phyloP scores from a whole-genome alignment of 2,329 filamentous ascomycete genomes.

The Hypoxylon sp. region DNA sequence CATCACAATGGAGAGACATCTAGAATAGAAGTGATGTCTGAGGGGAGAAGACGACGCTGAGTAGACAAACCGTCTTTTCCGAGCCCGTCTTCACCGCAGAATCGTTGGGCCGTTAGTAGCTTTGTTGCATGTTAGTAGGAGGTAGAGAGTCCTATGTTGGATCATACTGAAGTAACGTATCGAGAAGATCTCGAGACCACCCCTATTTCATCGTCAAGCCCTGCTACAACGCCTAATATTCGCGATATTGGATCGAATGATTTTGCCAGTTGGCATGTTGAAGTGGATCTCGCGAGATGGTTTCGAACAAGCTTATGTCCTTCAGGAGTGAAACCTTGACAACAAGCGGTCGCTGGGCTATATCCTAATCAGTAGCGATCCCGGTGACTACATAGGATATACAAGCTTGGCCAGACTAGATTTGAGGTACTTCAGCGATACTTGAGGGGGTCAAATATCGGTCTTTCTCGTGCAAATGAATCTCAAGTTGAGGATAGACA shows the following conservation, averaged over 20 bases:
- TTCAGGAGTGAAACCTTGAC: constrained; percentile 24
- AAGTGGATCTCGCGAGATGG: constrained; percentile 25
- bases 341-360: not conserved
- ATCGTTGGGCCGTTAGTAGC: not conserved
- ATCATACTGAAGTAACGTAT: constrained; percentile 15
- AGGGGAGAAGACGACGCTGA: not conserved
- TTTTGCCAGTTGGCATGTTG: constrained; percentile 15
- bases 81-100: constrained; percentile 1
- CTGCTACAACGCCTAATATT: constrained; percentile 3
- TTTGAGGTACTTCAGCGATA: constrained; percentile 28
- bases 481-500: constrained; percentile 11
- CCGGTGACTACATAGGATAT: constrained; percentile 31
- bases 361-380: constrained; percentile 12
- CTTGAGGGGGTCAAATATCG: constrained; percentile 27
- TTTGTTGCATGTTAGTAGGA: constrained; percentile 5
- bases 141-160: constrained; percentile 11
- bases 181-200: constrained; percentile 1
- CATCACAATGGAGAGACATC: not conserved
- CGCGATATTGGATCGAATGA: constrained; percentile 23
- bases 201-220: constrained; percentile 4
- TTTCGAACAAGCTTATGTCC: constrained; percentile 10
- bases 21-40: not conserved
- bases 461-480: constrained; percentile 25
- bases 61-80: constrained; percentile 6
- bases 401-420: constrained; percentile 18